Evolutionary conservation across 495 filamentous ascomycete species (phyloP).

Genomic region (Geoglossum glabrum): DNA sequence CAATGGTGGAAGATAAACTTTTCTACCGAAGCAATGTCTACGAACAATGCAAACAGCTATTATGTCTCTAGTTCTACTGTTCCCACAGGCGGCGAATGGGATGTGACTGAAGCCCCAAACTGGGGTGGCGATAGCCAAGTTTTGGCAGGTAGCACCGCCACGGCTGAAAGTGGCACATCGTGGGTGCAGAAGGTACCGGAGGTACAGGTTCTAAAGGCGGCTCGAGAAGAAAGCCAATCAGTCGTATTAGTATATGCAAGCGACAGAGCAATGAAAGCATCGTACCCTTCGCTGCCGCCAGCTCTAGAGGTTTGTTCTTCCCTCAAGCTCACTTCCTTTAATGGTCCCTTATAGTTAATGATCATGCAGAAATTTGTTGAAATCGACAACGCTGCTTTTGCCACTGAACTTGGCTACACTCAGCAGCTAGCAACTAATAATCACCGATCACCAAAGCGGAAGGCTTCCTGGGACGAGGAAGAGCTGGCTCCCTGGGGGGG

Average conservation of each 20-base stretch:
- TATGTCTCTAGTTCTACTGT: background rate
- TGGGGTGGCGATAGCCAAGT: background rate
- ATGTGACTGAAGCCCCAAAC: background rate
- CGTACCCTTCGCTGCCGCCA: background rate
- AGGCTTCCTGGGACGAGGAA: background rate
- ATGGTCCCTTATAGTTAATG: background rate
- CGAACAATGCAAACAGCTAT: slow-evolving; percentile 2
- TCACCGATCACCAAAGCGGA: background rate
- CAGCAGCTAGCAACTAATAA: background rate
- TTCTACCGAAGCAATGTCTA: slow-evolving; percentile 25
- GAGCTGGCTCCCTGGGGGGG: background rate
- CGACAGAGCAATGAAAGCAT: slow-evolving; percentile 14
- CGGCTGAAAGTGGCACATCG: background rate
- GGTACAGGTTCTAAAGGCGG: slow-evolving; percentile 30
- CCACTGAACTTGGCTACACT: background rate
- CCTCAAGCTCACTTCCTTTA: background rate
- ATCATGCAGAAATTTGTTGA: background rate
- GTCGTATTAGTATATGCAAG: slow-evolving; percentile 33
- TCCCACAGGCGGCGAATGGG: background rate
- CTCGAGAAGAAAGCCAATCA: slow-evolving; percentile 26
- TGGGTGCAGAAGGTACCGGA: slow-evolving; percentile 24
- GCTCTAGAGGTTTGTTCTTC: background rate
- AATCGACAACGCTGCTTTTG: background rate
- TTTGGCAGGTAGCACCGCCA: background rate
- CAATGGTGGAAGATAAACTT: slow-evolving; percentile 39